Evolutionary conservation across 2,329 filamentous ascomycete genomes (phyloP).

Genomic region (Colletotrichum tabaci): DNA sequence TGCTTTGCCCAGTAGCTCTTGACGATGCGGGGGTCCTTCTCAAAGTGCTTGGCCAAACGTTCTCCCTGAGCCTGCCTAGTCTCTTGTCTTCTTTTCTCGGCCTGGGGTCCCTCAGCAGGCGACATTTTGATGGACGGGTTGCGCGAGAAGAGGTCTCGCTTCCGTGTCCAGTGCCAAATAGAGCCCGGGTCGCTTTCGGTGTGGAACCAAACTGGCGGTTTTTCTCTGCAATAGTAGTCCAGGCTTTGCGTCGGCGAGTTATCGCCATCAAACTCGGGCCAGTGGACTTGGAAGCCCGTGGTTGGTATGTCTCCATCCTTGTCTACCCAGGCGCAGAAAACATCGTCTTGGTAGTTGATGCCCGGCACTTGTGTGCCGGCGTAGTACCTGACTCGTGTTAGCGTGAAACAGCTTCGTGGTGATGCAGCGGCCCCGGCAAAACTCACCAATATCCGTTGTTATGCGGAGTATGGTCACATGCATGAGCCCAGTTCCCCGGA

Average conservation of each 20-base stretch:
- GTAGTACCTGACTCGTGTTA: slow-evolving; percentile 39
- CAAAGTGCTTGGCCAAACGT: background rate
- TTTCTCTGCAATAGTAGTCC: slow-evolving; percentile 42
- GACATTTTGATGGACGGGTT: background rate
- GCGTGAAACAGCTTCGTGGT: slow-evolving; percentile 46
- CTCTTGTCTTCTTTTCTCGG: background rate
- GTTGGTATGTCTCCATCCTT: slow-evolving; percentile 46
- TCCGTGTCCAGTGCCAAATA: slow-evolving; percentile 31
- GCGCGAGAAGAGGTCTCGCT: slow-evolving; percentile 2
- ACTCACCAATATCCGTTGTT: background rate
- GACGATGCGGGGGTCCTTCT: slow-evolving; percentile 16
- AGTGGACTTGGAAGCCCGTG: slow-evolving; percentile 51
- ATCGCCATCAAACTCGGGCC: slow-evolving; percentile 47
- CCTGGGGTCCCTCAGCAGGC: background rate
- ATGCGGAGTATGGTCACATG: slow-evolving; percentile 42
- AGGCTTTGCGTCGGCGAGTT: slow-evolving; percentile 30
- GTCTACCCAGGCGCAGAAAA: slow-evolving; percentile 47
- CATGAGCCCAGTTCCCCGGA: slow-evolving; percentile 46
- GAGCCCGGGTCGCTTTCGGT: slow-evolving; percentile 34
- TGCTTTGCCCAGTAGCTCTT: slow-evolving; percentile 33
- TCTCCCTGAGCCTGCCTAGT: no score
- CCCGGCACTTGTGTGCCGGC: background rate
- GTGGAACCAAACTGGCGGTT: slow-evolving; percentile 34
- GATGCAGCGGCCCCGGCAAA: background rate
- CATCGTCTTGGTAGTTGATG: slow-evolving; percentile 38